Percentiles rank a stretch among this genome's conserved stretches.
These are phyloP conservation scores for Eragrostis curvula DNA, from an alignment of 176 grass and related monocot species.

Conservation along the genomic window DNA sequence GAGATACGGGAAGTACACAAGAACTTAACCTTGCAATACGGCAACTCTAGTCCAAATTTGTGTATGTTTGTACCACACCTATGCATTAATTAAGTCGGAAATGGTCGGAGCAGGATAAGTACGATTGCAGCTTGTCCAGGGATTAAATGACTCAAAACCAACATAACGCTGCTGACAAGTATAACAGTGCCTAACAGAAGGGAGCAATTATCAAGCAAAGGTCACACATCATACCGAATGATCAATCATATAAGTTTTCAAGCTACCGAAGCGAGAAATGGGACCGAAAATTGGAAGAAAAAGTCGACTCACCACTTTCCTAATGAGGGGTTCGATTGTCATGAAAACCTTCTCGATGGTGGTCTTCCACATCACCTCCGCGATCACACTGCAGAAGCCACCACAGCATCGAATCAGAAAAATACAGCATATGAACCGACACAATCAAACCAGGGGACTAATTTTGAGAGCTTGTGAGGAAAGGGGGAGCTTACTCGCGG, in stretches of 20 bases:
- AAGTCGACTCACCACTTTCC: constrained; percentile 53
- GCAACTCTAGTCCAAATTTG: background rate
- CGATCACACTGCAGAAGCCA: constrained; percentile 44
- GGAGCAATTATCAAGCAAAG: background rate
- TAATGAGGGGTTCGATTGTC: constrained; percentile 54
- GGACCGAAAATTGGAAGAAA: background rate
- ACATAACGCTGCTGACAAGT: background rate
- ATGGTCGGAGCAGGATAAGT: background rate
- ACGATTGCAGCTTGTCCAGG: background rate
- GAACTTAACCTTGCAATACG: background rate
- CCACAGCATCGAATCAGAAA: constrained; percentile 17
- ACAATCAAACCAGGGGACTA: background rate
- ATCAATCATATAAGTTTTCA: background rate
- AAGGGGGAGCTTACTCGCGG: constrained; percentile 40
- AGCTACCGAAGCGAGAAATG: background rate
- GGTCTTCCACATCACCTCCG: constrained; percentile 62
- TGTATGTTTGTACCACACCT: no score
- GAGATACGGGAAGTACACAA: background rate
- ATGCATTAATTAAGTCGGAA: background rate
- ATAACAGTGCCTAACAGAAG: background rate
- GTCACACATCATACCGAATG: background rate
- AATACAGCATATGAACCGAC: background rate
- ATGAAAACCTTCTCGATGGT: constrained; percentile 55
- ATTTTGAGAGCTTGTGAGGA: background rate
- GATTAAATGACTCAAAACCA: background rate